Percentiles rank a stretch among this genome's conserved stretches.
phyloP scores from a whole-genome alignment of 1,139 yeast genomes.

The Blastobotrys persicus region DNA sequence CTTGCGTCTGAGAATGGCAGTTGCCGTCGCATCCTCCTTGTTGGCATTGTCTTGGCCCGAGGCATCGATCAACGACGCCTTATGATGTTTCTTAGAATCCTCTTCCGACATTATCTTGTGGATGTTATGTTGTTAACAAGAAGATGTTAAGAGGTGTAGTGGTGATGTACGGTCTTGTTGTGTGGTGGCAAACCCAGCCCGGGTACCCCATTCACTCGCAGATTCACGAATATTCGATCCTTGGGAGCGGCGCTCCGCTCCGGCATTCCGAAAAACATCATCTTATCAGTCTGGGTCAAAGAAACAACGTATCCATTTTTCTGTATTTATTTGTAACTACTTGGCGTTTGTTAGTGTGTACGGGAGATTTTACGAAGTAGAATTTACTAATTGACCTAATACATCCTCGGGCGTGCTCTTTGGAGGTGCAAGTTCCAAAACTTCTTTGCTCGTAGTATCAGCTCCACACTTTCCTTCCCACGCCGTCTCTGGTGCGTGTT shows the following conservation, averaged over 20 bases:
- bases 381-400: too few species aligned
- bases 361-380: too few species aligned
- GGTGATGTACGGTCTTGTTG: too few species aligned
- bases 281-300: too few species aligned
- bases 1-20: slow-evolving; percentile 95
- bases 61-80: slow-evolving; percentile 45
- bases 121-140: not conserved
- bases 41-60: slow-evolving; percentile 50
- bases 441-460: not conserved
- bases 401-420: not conserved
- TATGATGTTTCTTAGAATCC: slow-evolving; percentile 18
- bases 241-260: not conserved
- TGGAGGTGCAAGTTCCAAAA: not conserved
- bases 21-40: slow-evolving; percentile 85
- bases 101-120: slow-evolving; percentile 5
- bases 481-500: not conserved
- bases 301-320: too few species aligned
- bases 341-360: too few species aligned
- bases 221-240: not conserved
- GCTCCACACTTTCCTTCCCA: slow-evolving; percentile 2
- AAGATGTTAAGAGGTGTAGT: not conserved
- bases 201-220: not conserved
- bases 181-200: not conserved
- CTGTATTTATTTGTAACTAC: too few species aligned
- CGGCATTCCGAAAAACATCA: too few species aligned